These are phyloP conservation scores for Candida parachauliodes DNA, from an alignment of 805 yeast genomes.

Conservation along the genomic window DNA sequence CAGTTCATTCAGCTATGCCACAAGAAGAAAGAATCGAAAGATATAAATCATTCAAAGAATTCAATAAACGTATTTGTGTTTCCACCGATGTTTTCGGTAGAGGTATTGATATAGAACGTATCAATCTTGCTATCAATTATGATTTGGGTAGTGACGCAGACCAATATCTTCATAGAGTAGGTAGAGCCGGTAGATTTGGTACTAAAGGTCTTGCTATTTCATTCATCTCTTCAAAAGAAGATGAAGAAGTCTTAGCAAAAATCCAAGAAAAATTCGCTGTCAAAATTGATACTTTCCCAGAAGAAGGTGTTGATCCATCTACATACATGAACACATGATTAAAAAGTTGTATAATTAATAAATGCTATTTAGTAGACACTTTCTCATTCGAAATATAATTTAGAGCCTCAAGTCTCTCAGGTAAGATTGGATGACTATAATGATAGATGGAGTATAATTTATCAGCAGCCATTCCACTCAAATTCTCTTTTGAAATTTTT, in stretches of 20 bases:
- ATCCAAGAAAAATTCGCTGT: slow-evolving; percentile 98
- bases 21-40: slow-evolving; percentile 98
- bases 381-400: slow-evolving; percentile 44
- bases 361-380: slow-evolving; percentile 11
- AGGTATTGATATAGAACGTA: slow-evolving; percentile 99
- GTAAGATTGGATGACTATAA: slow-evolving; percentile 86
- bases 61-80: slow-evolving; percentile 97
- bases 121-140: slow-evolving; percentile 95
- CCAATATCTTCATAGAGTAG: slow-evolving; percentile 98
- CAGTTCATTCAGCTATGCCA: slow-evolving; percentile 91
- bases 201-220: slow-evolving; percentile 97
- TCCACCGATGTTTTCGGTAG: slow-evolving; percentile 98
- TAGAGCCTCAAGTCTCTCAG: slow-evolving; percentile 82
- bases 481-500: slow-evolving; percentile 72
- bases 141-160: slow-evolving; percentile 96
- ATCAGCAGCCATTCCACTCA: slow-evolving; percentile 85
- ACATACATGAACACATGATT: slow-evolving; percentile 98
- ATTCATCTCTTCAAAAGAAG: slow-evolving; percentile 80
- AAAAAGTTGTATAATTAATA: neutral
- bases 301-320: slow-evolving; percentile 95
- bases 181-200: slow-evolving; percentile 99
- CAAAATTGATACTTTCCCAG: slow-evolving; percentile 92
- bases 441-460: slow-evolving; percentile 85
- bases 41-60: slow-evolving; percentile 94
- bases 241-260: slow-evolving; percentile 83